Evolutionary conservation across 2,329 filamentous ascomycete species (phyloP).

Genomic region (Phialophora expanda): DNA sequence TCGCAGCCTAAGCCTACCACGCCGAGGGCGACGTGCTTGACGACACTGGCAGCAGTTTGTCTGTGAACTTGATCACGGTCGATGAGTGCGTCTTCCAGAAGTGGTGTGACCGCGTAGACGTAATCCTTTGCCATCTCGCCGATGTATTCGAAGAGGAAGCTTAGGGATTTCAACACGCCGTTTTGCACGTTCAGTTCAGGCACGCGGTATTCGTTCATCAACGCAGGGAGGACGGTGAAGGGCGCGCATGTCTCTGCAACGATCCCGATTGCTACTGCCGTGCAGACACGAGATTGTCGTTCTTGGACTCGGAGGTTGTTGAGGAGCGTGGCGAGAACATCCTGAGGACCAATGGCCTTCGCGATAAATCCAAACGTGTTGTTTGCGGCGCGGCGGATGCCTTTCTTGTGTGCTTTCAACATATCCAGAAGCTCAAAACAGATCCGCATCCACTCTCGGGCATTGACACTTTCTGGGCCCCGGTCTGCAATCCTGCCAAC

Average conservation of each 20-base stretch:
- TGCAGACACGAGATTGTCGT: constrained; percentile 97
- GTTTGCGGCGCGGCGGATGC: constrained; percentile 95
- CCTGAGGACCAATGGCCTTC: constrained; percentile 97
- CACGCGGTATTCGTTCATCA: constrained; percentile 99
- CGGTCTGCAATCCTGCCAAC: constrained; percentile 97
- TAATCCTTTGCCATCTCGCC: constrained; percentile 99
- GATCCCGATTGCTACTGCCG: constrained; percentile 96
- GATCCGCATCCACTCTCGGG: constrained; percentile 99
- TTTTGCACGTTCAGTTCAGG: constrained; percentile 99
- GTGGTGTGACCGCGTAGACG: constrained; percentile 94
- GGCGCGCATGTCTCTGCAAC: constrained; percentile 98
- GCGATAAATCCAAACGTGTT: constrained; percentile 99
- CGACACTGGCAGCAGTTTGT: constrained; percentile 92
- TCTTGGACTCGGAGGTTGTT: constrained; percentile 98
- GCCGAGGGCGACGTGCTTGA: constrained; percentile 96
- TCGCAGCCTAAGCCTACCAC: constrained; percentile 98
- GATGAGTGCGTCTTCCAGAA: constrained; percentile 95
- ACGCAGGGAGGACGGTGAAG: constrained; percentile 94
- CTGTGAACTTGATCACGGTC: constrained; percentile 97
- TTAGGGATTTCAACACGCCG: constrained; percentile 93
- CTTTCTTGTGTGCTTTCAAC: constrained; percentile 99
- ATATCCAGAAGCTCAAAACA: constrained; percentile 99
- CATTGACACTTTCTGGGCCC: constrained; percentile 94
- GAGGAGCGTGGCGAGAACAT: constrained; percentile 91
- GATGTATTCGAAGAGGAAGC: constrained; percentile 98